Conservation (phyloP, 352 stramenopile species). For the Phytophthora constricta region DNA sequence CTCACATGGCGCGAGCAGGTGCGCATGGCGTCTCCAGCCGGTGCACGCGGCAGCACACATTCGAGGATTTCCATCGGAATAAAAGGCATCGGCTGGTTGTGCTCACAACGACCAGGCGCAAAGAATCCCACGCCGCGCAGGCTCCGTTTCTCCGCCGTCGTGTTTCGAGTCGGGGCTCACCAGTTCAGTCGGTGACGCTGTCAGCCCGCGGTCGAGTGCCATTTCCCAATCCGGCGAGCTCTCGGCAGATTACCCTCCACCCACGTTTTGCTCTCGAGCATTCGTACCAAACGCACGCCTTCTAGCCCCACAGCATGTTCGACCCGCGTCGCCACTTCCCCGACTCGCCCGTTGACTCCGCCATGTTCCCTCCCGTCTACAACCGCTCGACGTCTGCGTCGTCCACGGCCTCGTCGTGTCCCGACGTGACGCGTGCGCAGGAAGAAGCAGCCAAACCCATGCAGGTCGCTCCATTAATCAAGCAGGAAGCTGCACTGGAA, state of each 20-base stretch:
- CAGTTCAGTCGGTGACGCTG: background rate
- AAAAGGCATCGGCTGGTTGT: slow-evolving; percentile 1
- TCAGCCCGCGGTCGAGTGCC: too few species aligned
- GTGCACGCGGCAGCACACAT: too few species aligned
- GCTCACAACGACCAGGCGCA: slow-evolving; percentile 4
- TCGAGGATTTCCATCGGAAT: slow-evolving; percentile 4
- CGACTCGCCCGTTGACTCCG: slow-evolving; percentile 74
- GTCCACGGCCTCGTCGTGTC: slow-evolving; percentile 27
- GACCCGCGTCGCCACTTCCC: slow-evolving; percentile 40
- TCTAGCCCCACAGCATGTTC: slow-evolving; percentile 34
- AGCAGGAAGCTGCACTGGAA: slow-evolving; percentile 56
- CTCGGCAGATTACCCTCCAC: slow-evolving; percentile 41
- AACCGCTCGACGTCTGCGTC: slow-evolving; percentile 45
- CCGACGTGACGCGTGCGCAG: slow-evolving; percentile 4
- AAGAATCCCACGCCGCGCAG: slow-evolving; percentile 8
- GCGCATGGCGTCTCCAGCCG: background rate
- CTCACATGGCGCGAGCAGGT: slow-evolving; percentile 19
- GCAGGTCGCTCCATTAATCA: slow-evolving; percentile 25
- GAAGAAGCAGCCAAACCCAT: slow-evolving; percentile 20
- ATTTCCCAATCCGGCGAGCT: slow-evolving; percentile 56
- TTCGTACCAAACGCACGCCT: slow-evolving; percentile 41
- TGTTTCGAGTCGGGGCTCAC: background rate
- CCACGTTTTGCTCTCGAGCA: slow-evolving; percentile 48
- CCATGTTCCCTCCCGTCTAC: slow-evolving; percentile 76
- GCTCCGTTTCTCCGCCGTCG: slow-evolving; percentile 21